Evolutionary conservation across 768 basidiomycete genomes (phyloP).

Genomic region (Epithele typhae): DNA sequence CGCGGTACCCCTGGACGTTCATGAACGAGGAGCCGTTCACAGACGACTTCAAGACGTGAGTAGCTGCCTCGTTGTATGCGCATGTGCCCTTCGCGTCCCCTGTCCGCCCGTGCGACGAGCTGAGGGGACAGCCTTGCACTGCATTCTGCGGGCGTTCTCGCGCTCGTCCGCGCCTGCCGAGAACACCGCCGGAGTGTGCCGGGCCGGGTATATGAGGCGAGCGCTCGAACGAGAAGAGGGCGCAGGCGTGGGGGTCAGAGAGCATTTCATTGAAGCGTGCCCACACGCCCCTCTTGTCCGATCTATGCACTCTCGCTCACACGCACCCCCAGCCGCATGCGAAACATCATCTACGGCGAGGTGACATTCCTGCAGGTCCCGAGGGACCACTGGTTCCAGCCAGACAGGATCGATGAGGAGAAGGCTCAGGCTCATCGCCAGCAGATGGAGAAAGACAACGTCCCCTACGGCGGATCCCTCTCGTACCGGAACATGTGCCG

Average conservation of each 20-base stretch:
- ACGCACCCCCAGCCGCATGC: constrained; percentile 22
- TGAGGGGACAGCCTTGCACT: too few species aligned
- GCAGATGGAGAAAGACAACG: constrained; percentile 42
- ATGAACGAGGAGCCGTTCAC: constrained; percentile 82
- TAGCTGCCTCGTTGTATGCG: too few species aligned
- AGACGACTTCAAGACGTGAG: constrained; percentile 66
- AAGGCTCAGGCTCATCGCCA: constrained; percentile 48
- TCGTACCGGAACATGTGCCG: constrained; percentile 72
- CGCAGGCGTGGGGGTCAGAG: too few species aligned
- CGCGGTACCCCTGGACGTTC: constrained; percentile 83
- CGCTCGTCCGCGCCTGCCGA: too few species aligned
- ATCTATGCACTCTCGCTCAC: too few species aligned
- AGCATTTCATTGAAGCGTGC: too few species aligned
- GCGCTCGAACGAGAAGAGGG: too few species aligned
- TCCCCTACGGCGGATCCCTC: constrained; percentile 46
- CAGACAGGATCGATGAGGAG: constrained; percentile 68
- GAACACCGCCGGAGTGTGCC: too few species aligned
- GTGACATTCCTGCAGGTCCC: constrained; percentile 58
- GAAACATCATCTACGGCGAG: constrained; percentile 26
- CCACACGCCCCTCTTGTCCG: too few species aligned
- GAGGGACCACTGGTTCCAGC: constrained; percentile 64
- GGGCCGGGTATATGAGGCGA: not conserved
- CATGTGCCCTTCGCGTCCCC: too few species aligned
- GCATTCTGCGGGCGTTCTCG: too few species aligned
- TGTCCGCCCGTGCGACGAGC: too few species aligned